Percentiles rank a stretch among this genome's conserved stretches.
phyloP scores from a whole-genome alignment of 305 asterid species.

The Andrographis paniculata region DNA sequence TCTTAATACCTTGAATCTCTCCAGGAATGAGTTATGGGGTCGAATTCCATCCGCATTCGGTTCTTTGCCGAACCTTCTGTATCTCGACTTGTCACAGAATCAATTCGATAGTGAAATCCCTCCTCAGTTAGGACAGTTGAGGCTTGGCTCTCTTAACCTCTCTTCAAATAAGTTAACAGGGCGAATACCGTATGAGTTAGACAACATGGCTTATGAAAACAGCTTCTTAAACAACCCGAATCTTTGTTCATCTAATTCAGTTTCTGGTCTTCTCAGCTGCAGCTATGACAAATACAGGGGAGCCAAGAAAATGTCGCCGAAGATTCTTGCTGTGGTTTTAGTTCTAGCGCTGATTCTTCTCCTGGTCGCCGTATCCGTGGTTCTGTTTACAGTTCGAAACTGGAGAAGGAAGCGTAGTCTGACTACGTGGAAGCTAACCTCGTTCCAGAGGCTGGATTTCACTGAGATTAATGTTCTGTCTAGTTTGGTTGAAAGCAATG shows the following conservation, averaged over 20 bases:
- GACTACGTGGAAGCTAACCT: conserved; percentile 68
- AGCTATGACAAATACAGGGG: conserved; percentile 12
- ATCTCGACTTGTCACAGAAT: conserved; percentile 57
- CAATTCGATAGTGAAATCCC: conserved; percentile 55
- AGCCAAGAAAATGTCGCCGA: conserved; percentile 33
- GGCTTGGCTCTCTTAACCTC: conserved; percentile 36
- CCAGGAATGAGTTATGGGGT: conserved; percentile 52
- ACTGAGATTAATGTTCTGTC: conserved; percentile 50
- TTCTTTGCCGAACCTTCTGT: conserved; percentile 22
- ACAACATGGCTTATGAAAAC: conserved; percentile 54
- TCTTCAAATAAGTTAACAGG: conserved; percentile 66
- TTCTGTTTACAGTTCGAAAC: conserved; percentile 38
- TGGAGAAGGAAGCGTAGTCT: conserved; percentile 47
- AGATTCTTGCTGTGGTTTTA: conserved; percentile 37
- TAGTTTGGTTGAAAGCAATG: conserved; percentile 45
- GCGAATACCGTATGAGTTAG: conserved; percentile 52
- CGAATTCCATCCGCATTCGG: conserved; percentile 46
- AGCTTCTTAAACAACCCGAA: conserved; percentile 60
- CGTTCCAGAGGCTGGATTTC: conserved; percentile 78
- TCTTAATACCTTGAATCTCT: conserved; percentile 37
- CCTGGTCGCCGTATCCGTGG: conserved; percentile 23
- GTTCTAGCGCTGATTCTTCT: conserved; percentile 32
- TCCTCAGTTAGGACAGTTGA: conserved; percentile 28
- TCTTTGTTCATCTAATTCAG: conserved; percentile 38
- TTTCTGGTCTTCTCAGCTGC: conserved; percentile 45